Evolutionary conservation across 345 rosid genomes (phyloP).

Genomic region (Raphanus sativus): DNA sequence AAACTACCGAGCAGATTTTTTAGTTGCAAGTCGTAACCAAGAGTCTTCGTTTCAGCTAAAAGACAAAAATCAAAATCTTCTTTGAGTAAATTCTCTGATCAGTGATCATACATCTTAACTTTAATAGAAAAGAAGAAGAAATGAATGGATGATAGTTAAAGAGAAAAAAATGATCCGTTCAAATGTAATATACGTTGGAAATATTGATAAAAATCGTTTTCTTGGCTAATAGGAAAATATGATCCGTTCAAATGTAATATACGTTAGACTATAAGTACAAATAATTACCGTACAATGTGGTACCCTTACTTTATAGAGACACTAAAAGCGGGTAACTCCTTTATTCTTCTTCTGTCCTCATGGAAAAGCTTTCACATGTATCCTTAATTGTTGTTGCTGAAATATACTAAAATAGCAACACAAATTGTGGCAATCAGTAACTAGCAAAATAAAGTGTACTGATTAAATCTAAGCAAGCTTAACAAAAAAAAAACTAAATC

Average conservation of each 20-base stretch:
- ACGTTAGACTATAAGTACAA: background rate
- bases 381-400: background rate
- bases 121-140: background rate
- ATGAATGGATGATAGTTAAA: constrained; percentile 12
- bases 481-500: background rate
- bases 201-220: background rate
- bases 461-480: background rate
- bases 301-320: background rate
- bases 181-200: constrained; percentile 6
- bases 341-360: background rate
- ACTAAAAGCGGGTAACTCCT: background rate
- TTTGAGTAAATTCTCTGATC: background rate
- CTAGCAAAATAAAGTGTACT: background rate
- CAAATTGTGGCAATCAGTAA: background rate
- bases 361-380: background rate
- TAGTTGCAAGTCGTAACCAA: constrained; percentile 1
- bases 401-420: background rate
- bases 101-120: background rate
- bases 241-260: background rate
- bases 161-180: constrained; percentile 4
- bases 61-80: background rate
- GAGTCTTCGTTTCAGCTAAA: constrained; percentile 7
- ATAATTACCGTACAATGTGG: constrained; percentile 3
- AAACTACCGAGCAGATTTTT: background rate
- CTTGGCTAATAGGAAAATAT: background rate